Evolutionary conservation across 129 eudicot genomes (phyloP).

Genomic region (Artemisia tridentata): DNA sequence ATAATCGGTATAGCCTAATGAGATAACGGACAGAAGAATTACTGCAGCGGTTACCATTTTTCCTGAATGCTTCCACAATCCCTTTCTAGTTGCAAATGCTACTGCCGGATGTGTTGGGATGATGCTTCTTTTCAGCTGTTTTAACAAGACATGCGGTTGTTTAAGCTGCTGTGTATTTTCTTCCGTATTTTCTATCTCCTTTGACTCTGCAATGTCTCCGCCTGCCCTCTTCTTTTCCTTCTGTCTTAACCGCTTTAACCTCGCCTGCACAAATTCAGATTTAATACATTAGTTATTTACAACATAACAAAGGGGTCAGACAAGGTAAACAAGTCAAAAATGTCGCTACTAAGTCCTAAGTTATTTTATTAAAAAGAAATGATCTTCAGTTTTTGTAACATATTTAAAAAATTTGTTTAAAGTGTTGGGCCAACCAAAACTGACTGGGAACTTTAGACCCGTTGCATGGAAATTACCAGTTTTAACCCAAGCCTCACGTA

Average conservation of each 20-base stretch:
- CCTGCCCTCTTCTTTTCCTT: slow-evolving; percentile 49
- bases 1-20: neutral
- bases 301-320: too few relatives aligned
- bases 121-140: neutral
- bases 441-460: too few relatives aligned
- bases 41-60: neutral
- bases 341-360: too few relatives aligned
- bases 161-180: neutral
- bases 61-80: neutral
- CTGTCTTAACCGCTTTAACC: slow-evolving; percentile 57
- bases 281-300: neutral
- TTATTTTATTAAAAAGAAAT: too few relatives aligned
- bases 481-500: too few relatives aligned
- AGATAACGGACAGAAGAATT: neutral
- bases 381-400: too few relatives aligned
- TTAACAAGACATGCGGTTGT: neutral
- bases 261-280: slow-evolving; percentile 38
- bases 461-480: too few relatives aligned
- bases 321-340: too few relatives aligned
- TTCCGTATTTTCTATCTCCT: slow-evolving; percentile 4
- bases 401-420: too few relatives aligned
- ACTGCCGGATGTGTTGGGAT: neutral
- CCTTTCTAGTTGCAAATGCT: neutral
- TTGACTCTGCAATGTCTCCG: neutral
- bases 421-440: too few relatives aligned